Percentiles rank a stretch among this genome's conserved stretches.
Conservation (phyloP, 805 yeast genomes). For the Tetrapisispora iriomotensis region DNA sequence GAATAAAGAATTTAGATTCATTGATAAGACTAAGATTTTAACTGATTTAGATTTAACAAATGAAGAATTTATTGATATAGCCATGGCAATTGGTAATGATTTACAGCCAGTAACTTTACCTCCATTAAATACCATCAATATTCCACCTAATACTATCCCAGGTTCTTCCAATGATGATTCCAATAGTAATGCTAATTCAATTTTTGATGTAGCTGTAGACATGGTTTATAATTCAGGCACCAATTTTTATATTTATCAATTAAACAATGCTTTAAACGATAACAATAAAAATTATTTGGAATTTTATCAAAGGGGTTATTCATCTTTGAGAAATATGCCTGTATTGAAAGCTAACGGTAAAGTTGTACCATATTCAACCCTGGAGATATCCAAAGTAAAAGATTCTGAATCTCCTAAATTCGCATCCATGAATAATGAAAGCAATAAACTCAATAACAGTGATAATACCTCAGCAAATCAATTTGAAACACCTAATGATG, state of each 20-base stretch:
- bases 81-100: slow-evolving; percentile 70
- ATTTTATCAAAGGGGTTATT: slow-evolving; percentile 55
- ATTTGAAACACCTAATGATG: slow-evolving; percentile 52
- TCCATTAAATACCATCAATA: slow-evolving; percentile 28
- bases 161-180: slow-evolving; percentile 2
- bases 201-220: slow-evolving; percentile 32
- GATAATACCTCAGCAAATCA: neutral
- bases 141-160: slow-evolving; percentile 8
- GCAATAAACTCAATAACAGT: neutral
- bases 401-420: slow-evolving; percentile 18
- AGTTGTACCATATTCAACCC: slow-evolving; percentile 41
- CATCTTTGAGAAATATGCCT: slow-evolving; percentile 64
- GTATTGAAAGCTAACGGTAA: slow-evolving; percentile 59
- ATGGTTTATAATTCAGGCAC: slow-evolving; percentile 35
- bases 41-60: slow-evolving; percentile 50
- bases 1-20: slow-evolving; percentile 53
- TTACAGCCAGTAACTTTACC: slow-evolving; percentile 59
- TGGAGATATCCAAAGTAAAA: slow-evolving; percentile 13
- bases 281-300: slow-evolving; percentile 33
- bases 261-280: slow-evolving; percentile 31
- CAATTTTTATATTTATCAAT: slow-evolving; percentile 37
- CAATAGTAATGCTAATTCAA: slow-evolving; percentile 6
- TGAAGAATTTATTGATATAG: slow-evolving; percentile 63
- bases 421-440: neutral
- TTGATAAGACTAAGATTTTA: slow-evolving; percentile 50